Evolutionary conservation across 441 rosid genomes (phyloP).

Genomic region (Brassica hybrid): DNA sequence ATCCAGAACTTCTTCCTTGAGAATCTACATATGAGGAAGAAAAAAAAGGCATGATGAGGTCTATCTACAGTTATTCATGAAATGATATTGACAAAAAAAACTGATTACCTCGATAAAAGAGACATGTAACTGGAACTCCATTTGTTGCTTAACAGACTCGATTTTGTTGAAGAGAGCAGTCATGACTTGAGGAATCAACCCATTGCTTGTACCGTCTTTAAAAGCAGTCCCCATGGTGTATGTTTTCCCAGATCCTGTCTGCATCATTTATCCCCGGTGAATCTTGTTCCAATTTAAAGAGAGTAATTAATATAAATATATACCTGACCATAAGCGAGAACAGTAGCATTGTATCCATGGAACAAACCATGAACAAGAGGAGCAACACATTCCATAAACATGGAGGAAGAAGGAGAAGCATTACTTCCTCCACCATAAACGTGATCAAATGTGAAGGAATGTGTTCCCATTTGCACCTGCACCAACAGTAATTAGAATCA

Average conservation of each 20-base stretch:
- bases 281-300: too few relatives aligned
- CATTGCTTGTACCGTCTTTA: conserved; percentile 55
- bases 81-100: too few relatives aligned
- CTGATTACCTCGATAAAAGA: conserved; percentile 65
- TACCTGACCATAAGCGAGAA: conserved; percentile 76
- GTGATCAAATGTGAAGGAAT: conserved; percentile 64
- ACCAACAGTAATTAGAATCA: conserved; percentile 42
- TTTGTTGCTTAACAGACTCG: conserved; percentile 53
- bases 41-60: too few relatives aligned
- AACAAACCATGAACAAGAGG: conserved; percentile 68
- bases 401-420: conserved; percentile 49
- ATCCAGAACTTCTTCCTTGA: conserved; percentile 79
- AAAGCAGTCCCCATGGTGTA: conserved; percentile 77
- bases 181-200: conserved; percentile 68
- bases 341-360: conserved; percentile 73
- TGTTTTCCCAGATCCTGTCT: conserved; percentile 84
- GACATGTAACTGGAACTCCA: conserved; percentile 61
- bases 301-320: not conserved
- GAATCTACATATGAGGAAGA: conserved; percentile 52
- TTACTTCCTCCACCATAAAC: conserved; percentile 59
- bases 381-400: conserved; percentile 62
- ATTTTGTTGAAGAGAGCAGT: conserved; percentile 56
- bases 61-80: too few relatives aligned
- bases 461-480: conserved; percentile 67
- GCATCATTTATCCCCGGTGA: conserved; percentile 27